Conservation (phyloP, 2,329 filamentous ascomycete genomes). For the Epichloe uncinata region DNA sequence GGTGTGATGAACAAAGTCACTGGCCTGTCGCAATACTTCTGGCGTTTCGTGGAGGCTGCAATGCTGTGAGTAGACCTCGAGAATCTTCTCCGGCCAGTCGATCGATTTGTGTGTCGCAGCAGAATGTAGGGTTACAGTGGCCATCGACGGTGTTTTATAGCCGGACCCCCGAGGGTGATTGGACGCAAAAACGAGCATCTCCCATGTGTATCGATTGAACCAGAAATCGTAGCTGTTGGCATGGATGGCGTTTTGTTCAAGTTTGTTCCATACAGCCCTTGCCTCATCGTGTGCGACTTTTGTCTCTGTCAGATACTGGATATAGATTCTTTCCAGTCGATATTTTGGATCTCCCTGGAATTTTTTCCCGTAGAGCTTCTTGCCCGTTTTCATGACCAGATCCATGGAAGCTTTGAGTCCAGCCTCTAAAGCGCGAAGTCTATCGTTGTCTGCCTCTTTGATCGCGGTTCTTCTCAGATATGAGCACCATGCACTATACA, state of each 20-base stretch:
- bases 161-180: constrained; percentile 30
- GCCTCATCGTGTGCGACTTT: constrained; percentile 67
- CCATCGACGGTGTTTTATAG: constrained; percentile 49
- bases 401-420: constrained; percentile 78
- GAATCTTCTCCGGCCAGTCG: constrained; percentile 64
- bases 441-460: constrained; percentile 61
- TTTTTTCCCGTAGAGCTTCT: constrained; percentile 55
- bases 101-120: constrained; percentile 50
- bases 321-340: constrained; percentile 79
- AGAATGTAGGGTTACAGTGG: constrained; percentile 63
- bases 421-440: constrained; percentile 79
- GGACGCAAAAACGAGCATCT: constrained; percentile 51
- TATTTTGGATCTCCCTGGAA: constrained; percentile 83
- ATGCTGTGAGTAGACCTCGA: constrained; percentile 62
- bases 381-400: constrained; percentile 68
- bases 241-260: constrained; percentile 50
- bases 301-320: constrained; percentile 80
- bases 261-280: constrained; percentile 60
- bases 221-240: constrained; percentile 84
- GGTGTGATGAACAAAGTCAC: constrained; percentile 59
- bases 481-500: constrained; percentile 89
- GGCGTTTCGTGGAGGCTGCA: constrained; percentile 86
- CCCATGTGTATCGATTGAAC: constrained; percentile 85
- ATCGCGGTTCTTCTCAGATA: constrained; percentile 82
- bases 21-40: constrained; percentile 57